Conservation (phyloP, 1,284 basidiomycete species). For the Ganoderma lucidum region DNA sequence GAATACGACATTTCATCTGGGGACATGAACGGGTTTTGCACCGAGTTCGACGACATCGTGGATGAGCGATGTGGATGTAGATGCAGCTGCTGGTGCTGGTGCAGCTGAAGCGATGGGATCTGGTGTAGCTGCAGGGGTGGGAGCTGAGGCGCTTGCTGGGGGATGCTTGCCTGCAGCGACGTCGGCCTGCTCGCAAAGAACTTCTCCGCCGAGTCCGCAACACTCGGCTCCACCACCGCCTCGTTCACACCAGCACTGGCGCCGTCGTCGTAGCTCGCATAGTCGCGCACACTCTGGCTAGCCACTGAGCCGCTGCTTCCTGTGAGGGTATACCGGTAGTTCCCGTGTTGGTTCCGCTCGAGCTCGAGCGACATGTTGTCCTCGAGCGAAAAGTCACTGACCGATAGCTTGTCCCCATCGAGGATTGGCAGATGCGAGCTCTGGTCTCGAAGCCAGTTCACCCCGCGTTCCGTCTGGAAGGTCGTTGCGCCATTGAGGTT, state of each 20-base stretch:
- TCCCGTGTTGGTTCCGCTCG: conserved; percentile 70
- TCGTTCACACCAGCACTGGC: conserved; percentile 44
- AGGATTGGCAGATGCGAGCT: conserved; percentile 65
- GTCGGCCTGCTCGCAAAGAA: conserved; percentile 51
- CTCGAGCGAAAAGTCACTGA: conserved; percentile 34
- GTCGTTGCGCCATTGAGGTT: conserved; percentile 53
- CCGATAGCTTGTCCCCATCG: conserved; percentile 24
- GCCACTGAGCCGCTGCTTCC: conserved; percentile 54
- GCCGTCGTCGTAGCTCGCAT: conserved; percentile 59
- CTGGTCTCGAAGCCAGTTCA: conserved; percentile 86
- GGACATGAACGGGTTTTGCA: conserved; percentile 28
- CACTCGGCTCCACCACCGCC: conserved; percentile 33
- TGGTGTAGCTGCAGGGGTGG: not conserved
- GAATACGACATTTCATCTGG: conserved; percentile 24
- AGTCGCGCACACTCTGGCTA: conserved; percentile 57
- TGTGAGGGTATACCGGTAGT: conserved; percentile 79
- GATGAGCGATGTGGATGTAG: conserved; percentile 49
- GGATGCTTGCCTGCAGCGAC: conserved; percentile 61
- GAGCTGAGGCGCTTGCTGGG: conserved; percentile 52
- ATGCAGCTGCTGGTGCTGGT: conserved; percentile 1
- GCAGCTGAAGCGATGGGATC: not conserved
- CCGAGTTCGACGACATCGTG: conserved; percentile 1
- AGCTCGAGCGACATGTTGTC: conserved; percentile 57
- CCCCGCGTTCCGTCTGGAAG: conserved; percentile 68
- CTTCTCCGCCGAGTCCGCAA: conserved; percentile 32